Conservation (phyloP, 2,329 filamentous ascomycete species). For the Rhytidhysteron rufulum region DNA sequence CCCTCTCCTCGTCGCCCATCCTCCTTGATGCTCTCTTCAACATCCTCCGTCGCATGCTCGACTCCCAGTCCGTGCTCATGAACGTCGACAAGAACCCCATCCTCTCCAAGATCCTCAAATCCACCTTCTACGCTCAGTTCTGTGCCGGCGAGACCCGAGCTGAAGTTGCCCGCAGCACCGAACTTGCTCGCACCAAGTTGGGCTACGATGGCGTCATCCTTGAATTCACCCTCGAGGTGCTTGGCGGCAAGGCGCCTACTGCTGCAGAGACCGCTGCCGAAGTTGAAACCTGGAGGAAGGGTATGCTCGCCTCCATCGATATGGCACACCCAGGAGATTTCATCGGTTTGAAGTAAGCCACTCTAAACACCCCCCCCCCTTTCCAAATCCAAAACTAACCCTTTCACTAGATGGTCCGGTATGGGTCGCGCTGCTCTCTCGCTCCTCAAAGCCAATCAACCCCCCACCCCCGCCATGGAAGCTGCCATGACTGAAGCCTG, state of each 20-base stretch:
- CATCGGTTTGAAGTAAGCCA: slow-evolving; percentile 50
- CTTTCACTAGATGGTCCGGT: slow-evolving; percentile 63
- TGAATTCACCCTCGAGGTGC: slow-evolving; percentile 78
- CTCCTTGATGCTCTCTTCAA: slow-evolving; percentile 68
- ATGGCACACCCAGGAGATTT: slow-evolving; percentile 51
- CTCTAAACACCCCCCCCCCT: neutral
- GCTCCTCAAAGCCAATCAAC: slow-evolving; percentile 59
- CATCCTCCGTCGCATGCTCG: slow-evolving; percentile 65
- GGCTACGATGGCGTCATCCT: slow-evolving; percentile 83
- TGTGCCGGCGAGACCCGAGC: slow-evolving; percentile 72
- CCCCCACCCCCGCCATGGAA: slow-evolving; percentile 62
- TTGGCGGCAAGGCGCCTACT: slow-evolving; percentile 56
- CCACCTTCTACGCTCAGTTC: slow-evolving; percentile 87
- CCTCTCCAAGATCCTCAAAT: slow-evolving; percentile 66
- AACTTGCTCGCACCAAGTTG: slow-evolving; percentile 63
- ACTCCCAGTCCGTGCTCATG: slow-evolving; percentile 63
- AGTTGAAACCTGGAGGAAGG: slow-evolving; percentile 67
- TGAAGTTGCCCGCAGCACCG: slow-evolving; percentile 63
- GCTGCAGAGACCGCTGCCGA: slow-evolving; percentile 56
- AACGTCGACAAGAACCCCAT: slow-evolving; percentile 73
- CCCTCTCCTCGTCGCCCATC: slow-evolving; percentile 65
- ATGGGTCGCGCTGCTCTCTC: slow-evolving; percentile 71
- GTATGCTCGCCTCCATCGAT: slow-evolving; percentile 69
- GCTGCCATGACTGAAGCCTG: slow-evolving; percentile 72
- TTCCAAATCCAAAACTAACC: slow-evolving; percentile 12